phyloP scores from a whole-genome alignment of 805 yeast species.

The Cyberlindnera amylophila region DNA sequence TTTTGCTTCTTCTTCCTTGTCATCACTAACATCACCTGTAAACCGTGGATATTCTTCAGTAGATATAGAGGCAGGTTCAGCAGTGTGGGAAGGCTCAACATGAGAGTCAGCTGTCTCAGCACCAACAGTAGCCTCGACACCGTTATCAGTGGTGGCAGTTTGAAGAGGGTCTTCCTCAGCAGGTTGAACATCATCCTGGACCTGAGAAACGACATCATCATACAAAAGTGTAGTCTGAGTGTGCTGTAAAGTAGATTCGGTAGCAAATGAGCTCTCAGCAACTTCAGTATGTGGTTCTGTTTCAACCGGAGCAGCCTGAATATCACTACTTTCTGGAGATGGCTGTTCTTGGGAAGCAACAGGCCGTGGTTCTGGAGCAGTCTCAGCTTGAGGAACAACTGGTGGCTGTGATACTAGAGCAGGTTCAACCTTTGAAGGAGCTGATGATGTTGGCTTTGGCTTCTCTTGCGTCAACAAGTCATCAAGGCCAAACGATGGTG shows the following conservation, averaged over 20 bases:
- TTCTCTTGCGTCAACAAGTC: neutral
- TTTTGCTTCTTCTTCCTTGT: neutral
- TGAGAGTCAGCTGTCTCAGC: neutral
- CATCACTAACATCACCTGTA: too few species aligned
- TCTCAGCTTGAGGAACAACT: too few species aligned
- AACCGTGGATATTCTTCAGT: too few species aligned
- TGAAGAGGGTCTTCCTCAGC: neutral
- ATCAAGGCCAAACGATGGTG: neutral
- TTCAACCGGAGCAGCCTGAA: neutral
- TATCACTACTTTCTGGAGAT: neutral
- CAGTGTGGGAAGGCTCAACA: too few species aligned
- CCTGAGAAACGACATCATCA: neutral
- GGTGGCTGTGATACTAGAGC: too few species aligned
- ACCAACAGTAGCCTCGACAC: neutral
- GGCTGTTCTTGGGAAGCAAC: too few species aligned
- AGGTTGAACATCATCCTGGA: neutral
- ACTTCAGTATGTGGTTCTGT: neutral
- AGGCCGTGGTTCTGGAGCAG: too few species aligned
- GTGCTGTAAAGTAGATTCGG: conserved; percentile 5
- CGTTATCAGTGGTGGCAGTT: too few species aligned
- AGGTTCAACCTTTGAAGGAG: too few species aligned
- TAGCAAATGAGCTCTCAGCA: conserved; percentile 7
- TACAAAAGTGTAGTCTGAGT: neutral
- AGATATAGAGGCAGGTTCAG: too few species aligned
- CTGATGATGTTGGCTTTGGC: neutral